These are phyloP conservation scores for Globisporangium parvum DNA, from an alignment of 352 stramenopile genomes.

Conservation along the genomic window DNA sequence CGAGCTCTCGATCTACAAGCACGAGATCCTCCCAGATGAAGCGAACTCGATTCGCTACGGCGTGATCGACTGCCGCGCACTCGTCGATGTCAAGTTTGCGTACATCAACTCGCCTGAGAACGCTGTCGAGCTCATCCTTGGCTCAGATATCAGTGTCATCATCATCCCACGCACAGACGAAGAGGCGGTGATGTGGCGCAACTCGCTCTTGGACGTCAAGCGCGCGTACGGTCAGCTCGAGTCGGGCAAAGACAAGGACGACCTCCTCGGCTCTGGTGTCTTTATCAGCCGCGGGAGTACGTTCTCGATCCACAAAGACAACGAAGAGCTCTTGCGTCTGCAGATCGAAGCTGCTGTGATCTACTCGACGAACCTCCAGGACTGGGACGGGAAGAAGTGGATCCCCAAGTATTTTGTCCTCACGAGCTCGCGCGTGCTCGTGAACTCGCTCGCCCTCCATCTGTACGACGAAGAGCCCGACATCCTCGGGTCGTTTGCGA, in stretches of 20 bases:
- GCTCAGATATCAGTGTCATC: conserved; percentile 69
- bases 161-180: conserved; percentile 80
- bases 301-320: conserved; percentile 80
- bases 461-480: conserved; percentile 86
- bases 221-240: conserved; percentile 70
- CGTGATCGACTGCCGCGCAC: conserved; percentile 78
- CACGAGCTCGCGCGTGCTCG: conserved; percentile 70
- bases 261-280: conserved; percentile 65
- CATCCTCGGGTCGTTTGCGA: conserved; percentile 73
- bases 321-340: conserved; percentile 74
- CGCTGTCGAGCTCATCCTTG: conserved; percentile 74
- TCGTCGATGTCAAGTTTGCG: conserved; percentile 78
- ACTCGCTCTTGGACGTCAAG: conserved; percentile 77
- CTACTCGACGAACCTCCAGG: conserved; percentile 81
- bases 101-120: conserved; percentile 85
- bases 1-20: conserved; percentile 88
- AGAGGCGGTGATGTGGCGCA: conserved; percentile 82
- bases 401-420: conserved; percentile 88
- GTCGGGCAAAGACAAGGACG: conserved; percentile 67
- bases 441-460: conserved; percentile 77
- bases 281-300: conserved; percentile 84
- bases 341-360: conserved; percentile 80
- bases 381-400: conserved; percentile 84
- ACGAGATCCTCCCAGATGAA: conserved; percentile 78
- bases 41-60: conserved; percentile 75